Evolutionary conservation across 2,329 filamentous ascomycete species (phyloP), one percentile per base, ranked within the genome.

Genomic region (Aureobasidium pullulans): DNA sequence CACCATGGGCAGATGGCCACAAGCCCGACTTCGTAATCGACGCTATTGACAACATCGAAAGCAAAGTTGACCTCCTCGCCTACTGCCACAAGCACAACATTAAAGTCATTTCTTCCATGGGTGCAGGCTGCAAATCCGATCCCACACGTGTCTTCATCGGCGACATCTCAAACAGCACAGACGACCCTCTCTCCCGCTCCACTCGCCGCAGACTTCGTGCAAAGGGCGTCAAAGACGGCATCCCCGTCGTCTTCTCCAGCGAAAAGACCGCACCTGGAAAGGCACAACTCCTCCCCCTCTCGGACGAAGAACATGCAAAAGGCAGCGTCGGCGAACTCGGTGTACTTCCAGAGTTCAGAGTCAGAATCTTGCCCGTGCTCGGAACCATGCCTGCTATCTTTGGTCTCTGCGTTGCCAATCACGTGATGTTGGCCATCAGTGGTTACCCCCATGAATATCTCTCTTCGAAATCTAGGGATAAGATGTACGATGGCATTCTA

Each of bases 361-460:
- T 96, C 9, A 83, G 94, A n/a, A 99, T 99, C 60, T 75, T 99
- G 8, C 94, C 94, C 0, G 94, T 99, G 0, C 77, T 99, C 3
- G 94, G 94, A 0, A 99, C 94, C 0, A 96, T 99, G 92, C 94
- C 94, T 0, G 93, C 94, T 2, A 87, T 97, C 0, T 99, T 99
- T 71, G 94, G 94, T 8, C 88, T 96, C 59, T 89, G 88, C 0
- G 84, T 89, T 8, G 94, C 94, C 4, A 99, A 97, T 73, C 90
- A 97, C 70, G 85, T 97, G 61, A 93, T 99, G 64, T 81, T 96
- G 59, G 84, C 85, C 60, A 83, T 97, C 48, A 75, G 81, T 64
- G 89, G 86, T 7, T 99, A 99, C 68, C 94, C 94, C 0, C 83
- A 88, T 49, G 91, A 96, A 63, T 96, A 94, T 70, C 76, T 90